Evolutionary conservation across 139 green algal genomes (phyloP).

Genomic region (Closterium sp.): DNA sequence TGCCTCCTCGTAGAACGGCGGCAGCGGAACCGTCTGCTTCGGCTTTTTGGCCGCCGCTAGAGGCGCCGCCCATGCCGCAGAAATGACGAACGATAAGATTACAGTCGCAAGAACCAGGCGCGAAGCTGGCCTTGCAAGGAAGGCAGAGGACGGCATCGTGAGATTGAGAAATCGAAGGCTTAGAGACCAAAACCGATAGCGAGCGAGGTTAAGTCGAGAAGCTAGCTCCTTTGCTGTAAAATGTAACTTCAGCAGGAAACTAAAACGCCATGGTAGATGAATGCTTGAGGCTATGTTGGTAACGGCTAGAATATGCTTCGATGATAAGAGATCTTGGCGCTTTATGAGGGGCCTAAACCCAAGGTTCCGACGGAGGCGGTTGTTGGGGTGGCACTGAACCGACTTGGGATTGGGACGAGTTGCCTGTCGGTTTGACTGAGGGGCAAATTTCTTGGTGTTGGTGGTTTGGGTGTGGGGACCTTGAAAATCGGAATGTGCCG

Average conservation of each 20-base stretch:
- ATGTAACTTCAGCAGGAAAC: too few species aligned
- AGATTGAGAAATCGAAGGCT: background rate
- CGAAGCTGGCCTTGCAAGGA: background rate
- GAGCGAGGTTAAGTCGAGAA: too few species aligned
- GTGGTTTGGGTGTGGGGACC: background rate
- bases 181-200: background rate
- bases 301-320: too few species aligned
- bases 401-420: too few species aligned
- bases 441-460: background rate
- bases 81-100: background rate
- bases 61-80: background rate
- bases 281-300: too few species aligned
- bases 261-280: too few species aligned
- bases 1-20: background rate
- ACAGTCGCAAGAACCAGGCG: background rate
- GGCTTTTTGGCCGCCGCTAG: background rate
- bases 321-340: too few species aligned
- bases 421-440: too few species aligned
- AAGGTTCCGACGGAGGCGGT: background rate
- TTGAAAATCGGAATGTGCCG: background rate
- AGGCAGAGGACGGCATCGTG: background rate
- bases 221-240: too few species aligned
- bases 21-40: background rate
- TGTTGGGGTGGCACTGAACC: background rate
- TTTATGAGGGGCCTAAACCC: background rate